Evolutionary conservation across 768 basidiomycete genomes (phyloP), one percentile per base, ranked within the genome.

Genomic region (Serendipita sp.): DNA sequence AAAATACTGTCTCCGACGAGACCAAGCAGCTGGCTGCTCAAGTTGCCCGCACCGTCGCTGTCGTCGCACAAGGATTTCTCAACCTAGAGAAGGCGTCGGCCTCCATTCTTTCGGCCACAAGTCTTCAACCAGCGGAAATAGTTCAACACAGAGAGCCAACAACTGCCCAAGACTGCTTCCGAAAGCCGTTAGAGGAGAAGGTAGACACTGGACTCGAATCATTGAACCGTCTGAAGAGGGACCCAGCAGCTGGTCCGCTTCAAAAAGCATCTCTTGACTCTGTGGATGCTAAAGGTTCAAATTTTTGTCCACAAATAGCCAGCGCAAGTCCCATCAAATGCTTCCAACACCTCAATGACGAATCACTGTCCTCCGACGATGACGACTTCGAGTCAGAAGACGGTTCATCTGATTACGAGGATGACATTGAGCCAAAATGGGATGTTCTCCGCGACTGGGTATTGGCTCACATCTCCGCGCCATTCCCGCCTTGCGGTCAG

Each of bases 1-100:
- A 31, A 16, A 34, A 36, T n/a, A 5, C 31, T 34, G 23, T 60
- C 8, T 31, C 27, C 6, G 16, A 60, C 23, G 55, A 60, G n/a
- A 60, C 55, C 16, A 60, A 31, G 55, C 55, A 60, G 55, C 55
- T 60, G 8, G 55, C 55, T 60, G 55, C 55, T n/a, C 27, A 60
- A n/a, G 55, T 60, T n/a, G 55, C 34, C 55, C 27, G 33, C 55
- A 16, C 16, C 16, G 34, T 60, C n/a, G 16, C 55, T n/a, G 55
- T 36, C 27, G 34, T 60, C 23, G 55, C 55, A 6, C n/a, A 60
- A 60, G 23, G 27, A 27, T 60, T 60, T 60, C 23, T 27, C 27
- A 36, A n/a, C 23, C 33, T 60, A n/a, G 55, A 60, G 33, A 18
- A 60, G 33, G 55, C 27, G 5, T 29, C 55, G 8, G 34, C 55